Base-by-base conservation (phyloP, 306 rosid genomes). In the Fagus crenata region DNA sequence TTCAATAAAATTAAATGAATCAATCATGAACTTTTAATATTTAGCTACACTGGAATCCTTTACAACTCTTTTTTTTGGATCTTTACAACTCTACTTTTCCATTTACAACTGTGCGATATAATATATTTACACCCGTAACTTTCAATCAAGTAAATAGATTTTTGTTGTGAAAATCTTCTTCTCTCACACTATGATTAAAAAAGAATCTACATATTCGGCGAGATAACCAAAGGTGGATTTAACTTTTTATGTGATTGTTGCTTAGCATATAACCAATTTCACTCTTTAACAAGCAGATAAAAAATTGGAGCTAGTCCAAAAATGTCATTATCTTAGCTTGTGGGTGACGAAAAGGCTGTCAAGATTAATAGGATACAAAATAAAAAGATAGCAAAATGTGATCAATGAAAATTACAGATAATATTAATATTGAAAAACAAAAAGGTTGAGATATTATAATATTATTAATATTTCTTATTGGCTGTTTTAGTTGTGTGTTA, bases 301-400 rank as follows among this genome's bases (percentile, higher is more conserved):
- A 13, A 67, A 51, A 7, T n/a, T 28, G 58, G 60, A 28, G 17
- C 59, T 11, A 58, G 85, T 73, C 82, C 53, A 67, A 39, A 43
- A 37, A 73, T 36, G 73, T 75, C 72, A 54, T 40, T 37, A 8
- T 70, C 61, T 9, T 3, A 18, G n/a, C 58, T 41, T 77, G 69
- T 31, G 71, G 1, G 41, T 49, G 83, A 78, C 67, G 51, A 56
- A 18, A 59, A 37, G 37, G 49, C 4, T 49, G 53, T 46, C 53
- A n/a, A 35, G 53, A 58, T 58, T 56, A 39, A 51, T 12, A 65
- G 49, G 60, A n/a, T 39, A 60, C n/a, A 70, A 32, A 33, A 28
- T 17, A 61, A 15, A 43, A 41, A 53, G n/a, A 73, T 49, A 79
- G 5, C 6, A 58, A 35, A 58, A 49, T 42, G 14, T 43, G 49